Evolutionary conservation across 257 asterid species (phyloP).

Genomic region (Handroanthus guayacan): DNA sequence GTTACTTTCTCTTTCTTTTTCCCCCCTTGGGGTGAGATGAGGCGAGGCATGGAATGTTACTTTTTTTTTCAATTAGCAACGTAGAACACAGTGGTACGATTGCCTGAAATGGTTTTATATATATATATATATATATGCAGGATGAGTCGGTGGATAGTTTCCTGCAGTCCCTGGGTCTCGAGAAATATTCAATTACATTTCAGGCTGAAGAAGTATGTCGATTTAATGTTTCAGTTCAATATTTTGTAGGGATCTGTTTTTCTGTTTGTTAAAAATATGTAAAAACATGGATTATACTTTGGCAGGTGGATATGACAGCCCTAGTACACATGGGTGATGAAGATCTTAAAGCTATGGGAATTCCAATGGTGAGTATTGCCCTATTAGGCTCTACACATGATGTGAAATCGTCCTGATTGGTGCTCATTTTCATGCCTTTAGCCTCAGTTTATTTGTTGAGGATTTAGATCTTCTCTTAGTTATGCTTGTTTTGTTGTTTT

Average conservation of each 20-base stretch:
- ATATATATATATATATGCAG: constrained; percentile 51
- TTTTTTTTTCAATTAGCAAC: not conserved
- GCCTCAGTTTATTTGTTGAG: constrained; percentile 7
- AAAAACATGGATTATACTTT: constrained; percentile 25
- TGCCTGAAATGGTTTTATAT: constrained; percentile 17
- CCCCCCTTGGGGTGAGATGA: not conserved
- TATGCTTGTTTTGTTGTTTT: not conserved
- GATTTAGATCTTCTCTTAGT: constrained; percentile 7
- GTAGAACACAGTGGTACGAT: constrained; percentile 1
- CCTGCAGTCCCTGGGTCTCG: constrained; percentile 85
- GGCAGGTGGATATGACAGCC: constrained; percentile 96
- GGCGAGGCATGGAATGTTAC: not conserved
- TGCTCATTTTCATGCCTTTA: not conserved
- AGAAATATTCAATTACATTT: constrained; percentile 86
- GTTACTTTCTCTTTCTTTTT: not conserved
- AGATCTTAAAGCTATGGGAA: constrained; percentile 96
- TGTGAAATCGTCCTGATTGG: constrained; percentile 17
- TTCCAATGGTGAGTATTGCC: constrained; percentile 82
- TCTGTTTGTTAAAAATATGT: constrained; percentile 23
- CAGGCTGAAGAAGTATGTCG: constrained; percentile 95
- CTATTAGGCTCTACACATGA: not conserved
- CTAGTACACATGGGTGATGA: constrained; percentile 96
- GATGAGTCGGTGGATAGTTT: constrained; percentile 80
- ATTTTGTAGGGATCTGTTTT: constrained; percentile 16
- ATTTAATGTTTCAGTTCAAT: constrained; percentile 32